Conservation (phyloP, 2,329 filamentous ascomycete genomes). For the Phoma herbarum region DNA sequence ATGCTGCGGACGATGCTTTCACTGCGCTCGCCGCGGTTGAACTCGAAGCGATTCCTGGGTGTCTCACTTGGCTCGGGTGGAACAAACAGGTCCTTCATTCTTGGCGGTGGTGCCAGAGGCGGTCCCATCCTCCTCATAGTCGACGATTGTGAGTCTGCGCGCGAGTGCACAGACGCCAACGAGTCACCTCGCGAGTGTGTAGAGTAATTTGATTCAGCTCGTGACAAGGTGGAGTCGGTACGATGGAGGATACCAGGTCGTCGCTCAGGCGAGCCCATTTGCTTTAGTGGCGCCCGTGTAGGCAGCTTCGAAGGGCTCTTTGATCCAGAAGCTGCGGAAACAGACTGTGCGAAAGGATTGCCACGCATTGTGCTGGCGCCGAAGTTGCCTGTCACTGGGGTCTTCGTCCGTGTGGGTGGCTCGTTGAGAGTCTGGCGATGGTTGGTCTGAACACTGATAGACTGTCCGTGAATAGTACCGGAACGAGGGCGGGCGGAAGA, state of each 20-base stretch:
- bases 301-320: constrained; percentile 75
- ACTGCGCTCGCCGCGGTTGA: constrained; percentile 58
- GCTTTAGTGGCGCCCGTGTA: constrained; percentile 55
- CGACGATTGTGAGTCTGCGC: constrained; percentile 36
- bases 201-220: constrained; percentile 20
- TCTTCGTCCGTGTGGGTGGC: constrained; percentile 50
- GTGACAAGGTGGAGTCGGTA: constrained; percentile 30
- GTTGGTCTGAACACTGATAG: constrained; percentile 49
- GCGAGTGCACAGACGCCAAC: constrained; percentile 30
- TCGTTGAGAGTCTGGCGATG: constrained; percentile 18
- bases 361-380: constrained; percentile 45
- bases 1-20: constrained; percentile 68
- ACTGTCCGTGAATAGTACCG: constrained; percentile 53
- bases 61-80: constrained; percentile 59
- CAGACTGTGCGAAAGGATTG: constrained; percentile 50
- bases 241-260: constrained; percentile 41
- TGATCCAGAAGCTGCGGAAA: constrained; percentile 40
- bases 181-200: constrained; percentile 25
- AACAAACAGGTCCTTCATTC: constrained; percentile 84
- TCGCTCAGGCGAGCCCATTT: constrained; percentile 73
- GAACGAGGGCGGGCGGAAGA: constrained; percentile 39
- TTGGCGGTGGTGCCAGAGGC: constrained; percentile 74
- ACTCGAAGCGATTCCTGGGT: constrained; percentile 54
- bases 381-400: constrained; percentile 49
- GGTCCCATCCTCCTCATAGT: constrained; percentile 54